Base-by-base conservation (phyloP, 2,329 filamentous ascomycete species). In the Dactylellina sp. region DNA sequence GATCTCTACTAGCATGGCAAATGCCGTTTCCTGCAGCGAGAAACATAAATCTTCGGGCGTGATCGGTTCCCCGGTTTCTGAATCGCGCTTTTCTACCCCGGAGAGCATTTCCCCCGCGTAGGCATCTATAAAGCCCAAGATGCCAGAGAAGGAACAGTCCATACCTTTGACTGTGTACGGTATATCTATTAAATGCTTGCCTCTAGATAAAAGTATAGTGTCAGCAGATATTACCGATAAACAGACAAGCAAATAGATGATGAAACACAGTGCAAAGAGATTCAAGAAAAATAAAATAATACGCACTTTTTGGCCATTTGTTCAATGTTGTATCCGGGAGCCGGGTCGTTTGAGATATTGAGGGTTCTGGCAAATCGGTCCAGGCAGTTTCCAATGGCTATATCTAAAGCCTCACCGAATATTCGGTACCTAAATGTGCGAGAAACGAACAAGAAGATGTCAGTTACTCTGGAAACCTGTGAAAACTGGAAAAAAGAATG, bases 111-210 rank as follows among this genome's bases (percentile, higher is more conserved):
- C 88, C 63, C 85, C 87, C 0, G 93, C 94, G 49, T 97, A 84
- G 37, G 89, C 85, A 80, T 99, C 95, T 11, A 94, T 89, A 2
- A 88, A 87, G 0, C 91, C 92, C 25, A 99, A 84, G 76, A 99
- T 96, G 1, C 95, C 95, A 1, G 91, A 93, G 82, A 99, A 98
- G 22, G 91, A 95, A 79, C 93, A 96, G 81, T 99, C 95, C 95
- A 99, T 99, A 57, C 95, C 95, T 82, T 99, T 99, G 76, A 99
- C 95, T 1, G 93, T 89, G 80, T 99, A 99, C 1, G 95, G 95
- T 25, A 99, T 84, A 77, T 98, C 94, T 16, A 98, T 84, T 40
- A 99, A 83, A 20, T 88, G 83, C 47, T 85, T 87, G 0, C 87
- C 87, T 32, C 64, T 71, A 11, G 9, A 22, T 49, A 47, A 11